Evolutionary conservation across 1,284 basidiomycete species (phyloP), one percentile per base, ranked within the genome.

Genomic region (Apiotrichum gamsii): DNA sequence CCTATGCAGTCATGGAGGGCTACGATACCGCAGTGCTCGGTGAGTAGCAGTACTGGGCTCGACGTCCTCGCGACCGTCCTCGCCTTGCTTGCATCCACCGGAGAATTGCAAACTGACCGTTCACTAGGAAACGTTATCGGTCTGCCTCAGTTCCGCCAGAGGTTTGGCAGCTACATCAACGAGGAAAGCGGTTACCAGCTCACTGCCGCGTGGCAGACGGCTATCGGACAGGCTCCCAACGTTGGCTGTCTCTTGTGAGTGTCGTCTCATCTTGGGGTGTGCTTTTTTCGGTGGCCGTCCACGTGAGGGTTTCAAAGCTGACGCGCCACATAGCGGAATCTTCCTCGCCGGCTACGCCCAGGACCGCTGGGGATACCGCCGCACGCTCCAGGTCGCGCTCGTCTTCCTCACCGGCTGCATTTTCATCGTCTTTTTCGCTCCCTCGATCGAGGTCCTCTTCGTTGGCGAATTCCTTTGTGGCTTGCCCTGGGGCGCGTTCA

Each of bases 401-500:
- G 59, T 76, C 19, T 8, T 46, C 31, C 54, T 67, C 40, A 51
- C 58, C 21, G 49, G 45, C 8, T 58, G 57, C 39, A 62, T 67
- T 35, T 65, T 64, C 40, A 56, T 69, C 31, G 51, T 57, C 20
- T 62, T 67, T 55, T 77, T 76, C 45, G 72, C 75, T 6, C 46
- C 51, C 1, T 46, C 36, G 20, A 45, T 53, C 32, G 39, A 42
- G 43, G 39, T 51, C 13, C 44, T 59, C 6, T 52, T 59, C 42
- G 29, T 54, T 30, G 57, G 57, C 14, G 47, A 62, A 45, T 25
- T 62, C 20, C 54, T 62, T 20, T 59, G 54, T 30, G 60, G 60
- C 42, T 23, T 62, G 2, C 72, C 74, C 5, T 76, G 74, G 74
- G 74, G 75, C 56, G 67, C 69, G 30, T 72, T 69, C 54, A 53